Percentiles rank a stretch among this genome's conserved stretches.
These are phyloP conservation scores for Chytriomyces sp. DNA, from an alignment of 192 early-diverging fungal genomes.

Conservation along the genomic window DNA sequence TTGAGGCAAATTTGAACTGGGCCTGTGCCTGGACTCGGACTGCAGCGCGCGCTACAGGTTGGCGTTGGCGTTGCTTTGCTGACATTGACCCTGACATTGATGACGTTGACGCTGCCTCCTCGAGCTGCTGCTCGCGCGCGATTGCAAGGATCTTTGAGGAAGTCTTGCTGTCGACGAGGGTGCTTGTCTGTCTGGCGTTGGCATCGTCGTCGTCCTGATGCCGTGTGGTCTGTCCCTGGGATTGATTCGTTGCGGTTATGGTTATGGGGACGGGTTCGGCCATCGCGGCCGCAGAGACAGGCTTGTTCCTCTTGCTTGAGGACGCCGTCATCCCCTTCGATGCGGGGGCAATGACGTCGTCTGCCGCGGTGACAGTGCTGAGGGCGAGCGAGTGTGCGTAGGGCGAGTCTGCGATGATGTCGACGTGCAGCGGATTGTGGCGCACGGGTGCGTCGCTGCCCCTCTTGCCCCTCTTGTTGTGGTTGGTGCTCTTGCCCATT, in stretches of 20 bases:
- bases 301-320: neutral
- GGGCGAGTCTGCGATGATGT: conserved; percentile 54
- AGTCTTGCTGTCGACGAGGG: conserved; percentile 82
- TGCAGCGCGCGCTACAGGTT: neutral
- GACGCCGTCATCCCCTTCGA: neutral
- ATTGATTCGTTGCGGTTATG: no score
- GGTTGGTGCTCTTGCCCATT: neutral
- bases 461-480: conserved; percentile 19
- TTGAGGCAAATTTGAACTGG: neutral
- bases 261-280: no score
- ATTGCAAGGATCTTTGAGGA: conserved; percentile 88
- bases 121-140: conserved; percentile 88
- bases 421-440: conserved; percentile 81
- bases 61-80: conserved; percentile 37
- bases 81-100: neutral
- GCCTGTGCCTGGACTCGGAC: neutral
- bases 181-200: neutral
- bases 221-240: no score
- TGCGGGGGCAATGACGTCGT: conserved; percentile 10
- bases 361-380: conserved; percentile 32
- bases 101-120: conserved; percentile 53
- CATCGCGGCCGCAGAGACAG: neutral
- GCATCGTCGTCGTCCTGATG: neutral
- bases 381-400: conserved; percentile 22
- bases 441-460: conserved; percentile 40